These are phyloP conservation scores for Aspergillus piperis DNA, from an alignment of 2,329 filamentous ascomycete species.

Conservation along the genomic window DNA sequence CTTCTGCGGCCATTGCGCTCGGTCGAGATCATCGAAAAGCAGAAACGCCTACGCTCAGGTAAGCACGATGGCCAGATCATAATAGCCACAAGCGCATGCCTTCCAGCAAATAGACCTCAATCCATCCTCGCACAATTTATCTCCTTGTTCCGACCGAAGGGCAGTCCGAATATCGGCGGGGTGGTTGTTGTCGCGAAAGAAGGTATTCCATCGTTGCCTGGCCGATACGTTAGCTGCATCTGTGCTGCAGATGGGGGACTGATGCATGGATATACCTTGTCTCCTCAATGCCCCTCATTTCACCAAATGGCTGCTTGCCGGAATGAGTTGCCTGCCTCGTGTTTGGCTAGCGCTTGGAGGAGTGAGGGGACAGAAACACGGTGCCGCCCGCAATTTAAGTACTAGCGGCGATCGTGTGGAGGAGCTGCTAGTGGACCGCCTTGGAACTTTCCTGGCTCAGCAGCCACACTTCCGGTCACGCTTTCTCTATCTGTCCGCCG, in stretches of 20 bases:
- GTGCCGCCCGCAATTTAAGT: conserved; percentile 5
- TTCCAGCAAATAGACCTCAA: conserved; percentile 93
- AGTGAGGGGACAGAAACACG: neutral
- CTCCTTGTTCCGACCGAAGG: conserved; percentile 60
- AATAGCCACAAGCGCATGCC: conserved; percentile 47
- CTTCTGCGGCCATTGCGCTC: conserved; percentile 67
- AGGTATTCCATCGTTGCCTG: conserved; percentile 69
- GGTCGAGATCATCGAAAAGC: conserved; percentile 68
- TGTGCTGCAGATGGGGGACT: neutral
- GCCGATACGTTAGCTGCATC: conserved; percentile 6
- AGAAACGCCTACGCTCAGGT: conserved; percentile 67
- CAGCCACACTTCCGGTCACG: neutral
- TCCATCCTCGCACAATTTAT: conserved; percentile 68
- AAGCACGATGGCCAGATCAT: conserved; percentile 20
- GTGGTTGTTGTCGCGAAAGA: conserved; percentile 56
- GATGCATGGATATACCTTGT: conserved; percentile 46
- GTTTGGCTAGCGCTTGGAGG: conserved; percentile 2
- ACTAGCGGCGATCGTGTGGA: conserved; percentile 1
- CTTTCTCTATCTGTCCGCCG: neutral
- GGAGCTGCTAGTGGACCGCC: neutral
- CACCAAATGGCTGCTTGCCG: conserved; percentile 20
- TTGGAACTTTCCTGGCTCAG: neutral
- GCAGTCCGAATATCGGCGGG: conserved; percentile 65
- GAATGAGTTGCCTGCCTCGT: neutral
- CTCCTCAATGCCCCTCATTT: conserved; percentile 59